A percentile compares a stretch with the other conserved stretches of the same genome.
Evolutionary conservation across 116 monocot species (phyloP).

Genomic region (Thalassia testudinum): DNA sequence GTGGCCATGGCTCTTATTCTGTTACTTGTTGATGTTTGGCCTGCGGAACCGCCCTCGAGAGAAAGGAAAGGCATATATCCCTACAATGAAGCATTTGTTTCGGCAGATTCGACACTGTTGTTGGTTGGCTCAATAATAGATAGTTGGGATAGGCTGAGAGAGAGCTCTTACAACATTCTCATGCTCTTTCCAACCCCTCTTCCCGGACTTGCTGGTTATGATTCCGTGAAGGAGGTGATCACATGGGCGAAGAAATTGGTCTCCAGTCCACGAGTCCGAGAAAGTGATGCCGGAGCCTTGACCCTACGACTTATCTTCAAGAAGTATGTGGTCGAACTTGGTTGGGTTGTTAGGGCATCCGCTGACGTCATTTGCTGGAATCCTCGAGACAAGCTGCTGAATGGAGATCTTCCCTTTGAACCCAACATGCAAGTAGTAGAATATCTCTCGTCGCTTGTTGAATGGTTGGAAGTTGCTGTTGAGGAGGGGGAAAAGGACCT

Average conservation of each 20-base stretch:
- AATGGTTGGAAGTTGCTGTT: conserved; percentile 58
- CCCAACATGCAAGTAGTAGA: conserved; percentile 22
- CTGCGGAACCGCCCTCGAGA: conserved; percentile 13
- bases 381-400: conserved; percentile 10
- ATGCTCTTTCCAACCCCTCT: conserved; percentile 79
- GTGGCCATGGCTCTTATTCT: conserved; percentile 98
- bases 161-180: conserved; percentile 87
- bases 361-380: conserved; percentile 15
- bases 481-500: conserved; percentile 86
- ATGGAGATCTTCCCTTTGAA: conserved; percentile 12
- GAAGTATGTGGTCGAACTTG: conserved; percentile 84
- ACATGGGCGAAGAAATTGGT: conserved; percentile 84
- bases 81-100: conserved; percentile 49
- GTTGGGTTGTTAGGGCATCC: conserved; percentile 42
- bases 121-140: conserved; percentile 88
- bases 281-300: conserved; percentile 98
- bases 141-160: conserved; percentile 95
- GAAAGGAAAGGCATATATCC: conserved; percentile 34
- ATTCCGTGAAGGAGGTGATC: conserved; percentile 48
- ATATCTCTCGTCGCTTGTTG: conserved; percentile 64
- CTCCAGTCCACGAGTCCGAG: conserved; percentile 89
- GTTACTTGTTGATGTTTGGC: conserved; percentile 81
- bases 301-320: conserved; percentile 77
- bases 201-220: conserved; percentile 54
- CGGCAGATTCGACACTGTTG: conserved; percentile 55